Conservation (phyloP, 1,139 yeast genomes). For the Nakaseomyces sp. region DNA sequence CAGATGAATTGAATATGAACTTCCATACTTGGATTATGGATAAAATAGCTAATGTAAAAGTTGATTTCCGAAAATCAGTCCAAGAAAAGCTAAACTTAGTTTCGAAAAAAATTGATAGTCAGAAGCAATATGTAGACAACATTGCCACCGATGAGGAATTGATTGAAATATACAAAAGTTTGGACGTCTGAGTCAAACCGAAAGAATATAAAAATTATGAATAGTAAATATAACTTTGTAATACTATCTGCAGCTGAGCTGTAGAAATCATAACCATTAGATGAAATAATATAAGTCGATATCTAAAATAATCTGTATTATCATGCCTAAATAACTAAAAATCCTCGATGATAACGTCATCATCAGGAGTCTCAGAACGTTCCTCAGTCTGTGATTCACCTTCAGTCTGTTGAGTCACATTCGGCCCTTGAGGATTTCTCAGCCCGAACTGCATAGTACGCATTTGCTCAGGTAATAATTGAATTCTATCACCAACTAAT, state of each 20-base stretch:
- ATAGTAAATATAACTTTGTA: neutral
- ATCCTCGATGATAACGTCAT: conserved; percentile 19
- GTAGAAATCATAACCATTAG: neutral
- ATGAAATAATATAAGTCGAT: neutral
- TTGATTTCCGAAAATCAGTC: conserved; percentile 38
- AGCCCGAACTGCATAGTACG: conserved; percentile 24
- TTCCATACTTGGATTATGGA: conserved; percentile 56
- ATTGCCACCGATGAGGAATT: conserved; percentile 18
- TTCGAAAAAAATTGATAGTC: conserved; percentile 15
- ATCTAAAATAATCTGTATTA: neutral
- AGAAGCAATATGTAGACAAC: conserved; percentile 10
- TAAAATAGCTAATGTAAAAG: conserved; percentile 38
- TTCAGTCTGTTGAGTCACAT: conserved; percentile 10
- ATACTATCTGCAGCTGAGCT: neutral
- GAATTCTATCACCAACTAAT: conserved; percentile 18
- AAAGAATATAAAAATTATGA: neutral
- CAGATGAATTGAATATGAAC: conserved; percentile 58
- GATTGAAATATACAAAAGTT: conserved; percentile 3
- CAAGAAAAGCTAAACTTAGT: conserved; percentile 37
- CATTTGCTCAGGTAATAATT: conserved; percentile 22
- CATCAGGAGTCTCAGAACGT: conserved; percentile 26
- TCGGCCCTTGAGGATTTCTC: conserved; percentile 12
- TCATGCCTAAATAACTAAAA: neutral
- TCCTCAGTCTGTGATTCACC: conserved; percentile 16
- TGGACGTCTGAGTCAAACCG: neutral